phyloP scores from a whole-genome alignment of 225 moss, liverwort and hornwort genomes.

The Sphagnum contortum region DNA sequence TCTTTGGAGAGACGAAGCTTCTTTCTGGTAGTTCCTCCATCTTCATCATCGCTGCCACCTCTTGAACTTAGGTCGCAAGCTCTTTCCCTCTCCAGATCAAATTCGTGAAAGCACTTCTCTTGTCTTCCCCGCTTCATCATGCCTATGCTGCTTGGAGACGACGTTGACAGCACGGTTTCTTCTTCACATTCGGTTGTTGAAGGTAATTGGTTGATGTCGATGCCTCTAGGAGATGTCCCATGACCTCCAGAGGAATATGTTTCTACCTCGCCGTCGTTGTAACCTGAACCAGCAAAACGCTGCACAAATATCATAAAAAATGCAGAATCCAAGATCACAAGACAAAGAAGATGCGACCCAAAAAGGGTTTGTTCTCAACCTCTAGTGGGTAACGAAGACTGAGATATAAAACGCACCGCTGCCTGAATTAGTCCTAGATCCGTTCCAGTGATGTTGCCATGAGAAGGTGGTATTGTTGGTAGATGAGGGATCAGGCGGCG shows the following conservation, averaged over 20 bases:
- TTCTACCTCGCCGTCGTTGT: constrained; percentile 78
- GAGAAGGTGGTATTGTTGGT: constrained; percentile 36
- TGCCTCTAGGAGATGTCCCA: constrained; percentile 57
- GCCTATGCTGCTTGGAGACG: constrained; percentile 61
- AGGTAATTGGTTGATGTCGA: constrained; percentile 94
- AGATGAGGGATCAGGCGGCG: constrained; percentile 22
- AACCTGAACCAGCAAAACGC: constrained; percentile 18
- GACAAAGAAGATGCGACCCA: not conserved
- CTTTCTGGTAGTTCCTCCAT: constrained; percentile 85
- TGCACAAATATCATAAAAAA: too few species aligned
- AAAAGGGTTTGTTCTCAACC: not conserved
- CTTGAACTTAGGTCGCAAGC: constrained; percentile 69
- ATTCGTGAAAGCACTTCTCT: constrained; percentile 47
- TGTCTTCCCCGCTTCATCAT: constrained; percentile 62
- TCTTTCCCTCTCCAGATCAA: constrained; percentile 71
- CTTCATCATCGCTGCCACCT: constrained; percentile 89
- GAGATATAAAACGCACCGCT: constrained; percentile 32
- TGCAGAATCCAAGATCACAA: not conserved
- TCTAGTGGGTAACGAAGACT: not conserved
- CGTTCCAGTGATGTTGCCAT: constrained; percentile 52
- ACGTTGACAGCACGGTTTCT: constrained; percentile 31
- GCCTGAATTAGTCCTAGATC: constrained; percentile 77
- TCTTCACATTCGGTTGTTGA: constrained; percentile 78
- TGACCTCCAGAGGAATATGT: constrained; percentile 71
- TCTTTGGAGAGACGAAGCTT: constrained; percentile 92